Percentiles rank a stretch among this genome's conserved stretches.
These are phyloP conservation scores for Ophiosphaerella narmari DNA, from an alignment of 2,329 filamentous ascomycete species.

Conservation along the genomic window DNA sequence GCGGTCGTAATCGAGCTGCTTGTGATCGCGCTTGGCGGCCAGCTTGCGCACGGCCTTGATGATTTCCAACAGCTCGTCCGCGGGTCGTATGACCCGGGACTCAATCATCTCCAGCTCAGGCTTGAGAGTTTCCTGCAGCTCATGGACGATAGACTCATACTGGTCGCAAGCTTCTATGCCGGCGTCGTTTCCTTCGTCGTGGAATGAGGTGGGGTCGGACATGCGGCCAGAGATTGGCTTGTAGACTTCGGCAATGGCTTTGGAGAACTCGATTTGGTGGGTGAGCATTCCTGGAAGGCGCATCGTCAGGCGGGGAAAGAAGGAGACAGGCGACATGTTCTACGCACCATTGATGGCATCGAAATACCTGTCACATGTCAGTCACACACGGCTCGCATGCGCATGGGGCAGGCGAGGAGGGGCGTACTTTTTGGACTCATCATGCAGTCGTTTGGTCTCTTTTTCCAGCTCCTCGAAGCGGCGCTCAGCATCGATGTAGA, in stretches of 20 bases:
- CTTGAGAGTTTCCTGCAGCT: slow-evolving; percentile 83
- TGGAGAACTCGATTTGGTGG: slow-evolving; percentile 98
- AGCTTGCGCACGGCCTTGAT: slow-evolving; percentile 95
- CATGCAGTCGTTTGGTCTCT: slow-evolving; percentile 95
- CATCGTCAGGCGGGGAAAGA: slow-evolving; percentile 19
- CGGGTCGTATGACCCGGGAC: slow-evolving; percentile 83
- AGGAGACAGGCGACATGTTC: neutral
- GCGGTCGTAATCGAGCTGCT: slow-evolving; percentile 94
- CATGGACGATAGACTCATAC: slow-evolving; percentile 88
- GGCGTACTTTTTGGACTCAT: slow-evolving; percentile 82
- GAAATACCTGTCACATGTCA: slow-evolving; percentile 67
- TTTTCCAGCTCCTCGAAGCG: slow-evolving; percentile 92
- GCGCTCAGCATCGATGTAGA: slow-evolving; percentile 93
- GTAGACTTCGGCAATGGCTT: slow-evolving; percentile 95
- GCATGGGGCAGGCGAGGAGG: neutral
- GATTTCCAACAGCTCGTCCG: slow-evolving; percentile 89
- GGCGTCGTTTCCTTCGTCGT: slow-evolving; percentile 84
- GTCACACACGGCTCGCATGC: slow-evolving; percentile 2
- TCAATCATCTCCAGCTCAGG: slow-evolving; percentile 99
- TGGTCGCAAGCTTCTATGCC: slow-evolving; percentile 95
- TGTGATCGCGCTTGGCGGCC: slow-evolving; percentile 89
- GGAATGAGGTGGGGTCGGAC: slow-evolving; percentile 85
- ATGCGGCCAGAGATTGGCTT: slow-evolving; percentile 95
- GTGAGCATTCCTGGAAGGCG: slow-evolving; percentile 73
- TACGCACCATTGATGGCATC: slow-evolving; percentile 83